Evolutionary conservation across 306 rosid genomes (phyloP).

Genomic region (Vigna nakashimae): DNA sequence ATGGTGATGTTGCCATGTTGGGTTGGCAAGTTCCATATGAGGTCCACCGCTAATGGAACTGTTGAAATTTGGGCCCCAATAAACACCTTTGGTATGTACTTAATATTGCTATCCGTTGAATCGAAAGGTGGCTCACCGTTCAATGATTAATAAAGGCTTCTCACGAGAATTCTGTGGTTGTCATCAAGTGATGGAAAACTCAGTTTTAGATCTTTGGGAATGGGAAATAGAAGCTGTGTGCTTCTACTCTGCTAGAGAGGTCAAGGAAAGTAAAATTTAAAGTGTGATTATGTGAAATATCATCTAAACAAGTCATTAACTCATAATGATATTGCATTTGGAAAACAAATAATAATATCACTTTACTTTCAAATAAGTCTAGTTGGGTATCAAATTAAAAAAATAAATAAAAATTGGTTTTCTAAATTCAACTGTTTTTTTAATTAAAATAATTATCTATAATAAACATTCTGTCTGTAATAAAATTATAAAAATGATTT

Average conservation of each 20-base stretch:
- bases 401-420: too few species aligned
- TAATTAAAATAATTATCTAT: too few species aligned
- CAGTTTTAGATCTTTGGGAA: not conserved
- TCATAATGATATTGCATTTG: too few species aligned
- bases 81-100: conserved; percentile 12
- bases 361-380: too few species aligned
- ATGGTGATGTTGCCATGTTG: conserved; percentile 28
- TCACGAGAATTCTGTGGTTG: conserved; percentile 41
- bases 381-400: too few species aligned
- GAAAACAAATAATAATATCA: too few species aligned
- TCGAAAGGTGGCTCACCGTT: conserved; percentile 49
- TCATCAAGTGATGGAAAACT: conserved; percentile 21
- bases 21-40: conserved; percentile 53
- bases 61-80: conserved; percentile 39
- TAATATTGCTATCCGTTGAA: conserved; percentile 24
- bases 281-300: not conserved
- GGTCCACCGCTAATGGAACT: conserved; percentile 44
- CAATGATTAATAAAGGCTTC: conserved; percentile 44
- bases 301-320: too few species aligned
- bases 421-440: too few species aligned
- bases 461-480: too few species aligned
- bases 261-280: not conserved
- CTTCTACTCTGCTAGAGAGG: too few species aligned
- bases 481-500: too few species aligned
- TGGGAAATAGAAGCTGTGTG: not conserved